phyloP scores from a whole-genome alignment of 768 basidiomycete species.

The Leccinum barrowsii region DNA sequence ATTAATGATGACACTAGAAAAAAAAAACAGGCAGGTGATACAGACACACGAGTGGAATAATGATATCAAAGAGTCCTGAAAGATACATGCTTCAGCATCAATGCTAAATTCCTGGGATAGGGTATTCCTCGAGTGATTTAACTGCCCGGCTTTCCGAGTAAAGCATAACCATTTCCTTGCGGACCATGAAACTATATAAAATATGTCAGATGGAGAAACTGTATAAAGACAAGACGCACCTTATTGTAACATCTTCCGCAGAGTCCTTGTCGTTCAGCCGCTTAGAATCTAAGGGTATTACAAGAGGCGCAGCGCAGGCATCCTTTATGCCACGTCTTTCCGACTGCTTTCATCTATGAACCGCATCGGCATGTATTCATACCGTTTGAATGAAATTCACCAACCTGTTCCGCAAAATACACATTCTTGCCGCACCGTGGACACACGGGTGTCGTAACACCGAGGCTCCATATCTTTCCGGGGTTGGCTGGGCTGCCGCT shows the following conservation, averaged over 20 bases:
- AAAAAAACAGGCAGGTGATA: constrained; percentile 16
- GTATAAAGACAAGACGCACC: constrained; percentile 28
- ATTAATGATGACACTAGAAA: constrained; percentile 11
- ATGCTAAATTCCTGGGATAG: neutral
- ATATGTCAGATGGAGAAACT: constrained; percentile 21
- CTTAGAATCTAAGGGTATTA: constrained; percentile 65
- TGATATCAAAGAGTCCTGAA: constrained; percentile 11
- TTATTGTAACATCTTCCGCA: constrained; percentile 76
- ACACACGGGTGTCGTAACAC: constrained; percentile 56
- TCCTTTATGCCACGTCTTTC: constrained; percentile 74
- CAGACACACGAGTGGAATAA: constrained; percentile 19
- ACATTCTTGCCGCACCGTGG: constrained; percentile 71
- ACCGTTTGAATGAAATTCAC: neutral
- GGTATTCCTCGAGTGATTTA: constrained; percentile 16
- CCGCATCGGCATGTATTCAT: constrained; percentile 2
- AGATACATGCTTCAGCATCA: constrained; percentile 8
- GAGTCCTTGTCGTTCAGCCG: constrained; percentile 72
- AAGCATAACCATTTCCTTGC: constrained; percentile 73
- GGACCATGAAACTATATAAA: constrained; percentile 64
- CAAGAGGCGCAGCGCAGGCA: constrained; percentile 80
- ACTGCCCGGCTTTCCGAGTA: constrained; percentile 52
- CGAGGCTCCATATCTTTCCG: constrained; percentile 48
- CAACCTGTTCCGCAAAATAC: constrained; percentile 85
- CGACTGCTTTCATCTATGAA: constrained; percentile 69
- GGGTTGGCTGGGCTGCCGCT: constrained; percentile 39